Conservation (phyloP, 257 asterid species). For the Capsicum rhomboideum region DNA sequence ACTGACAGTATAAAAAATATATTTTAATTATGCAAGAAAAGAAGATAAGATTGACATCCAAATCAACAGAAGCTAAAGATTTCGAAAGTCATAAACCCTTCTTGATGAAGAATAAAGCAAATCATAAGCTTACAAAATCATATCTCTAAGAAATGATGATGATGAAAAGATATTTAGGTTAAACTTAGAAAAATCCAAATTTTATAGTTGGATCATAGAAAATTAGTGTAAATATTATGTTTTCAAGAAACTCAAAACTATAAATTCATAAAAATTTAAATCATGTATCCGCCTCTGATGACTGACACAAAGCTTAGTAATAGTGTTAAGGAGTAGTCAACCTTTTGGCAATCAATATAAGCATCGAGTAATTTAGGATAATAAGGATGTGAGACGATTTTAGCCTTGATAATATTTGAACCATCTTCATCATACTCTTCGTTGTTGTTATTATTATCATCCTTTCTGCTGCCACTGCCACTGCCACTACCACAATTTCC, state of each 20-base stretch:
- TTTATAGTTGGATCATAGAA: background rate
- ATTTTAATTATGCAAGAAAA: background rate
- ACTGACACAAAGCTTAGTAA: background rate
- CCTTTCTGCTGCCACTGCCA: background rate
- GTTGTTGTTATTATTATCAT: background rate
- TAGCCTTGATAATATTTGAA: slow-evolving; percentile 29
- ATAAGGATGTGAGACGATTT: slow-evolving; percentile 39
- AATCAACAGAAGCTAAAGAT: background rate
- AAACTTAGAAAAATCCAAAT: background rate
- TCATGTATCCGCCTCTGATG: background rate
- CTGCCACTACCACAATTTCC: slow-evolving; percentile 1
- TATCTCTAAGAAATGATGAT: background rate
- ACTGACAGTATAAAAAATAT: background rate
- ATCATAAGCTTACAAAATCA: background rate
- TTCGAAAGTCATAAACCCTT: background rate
- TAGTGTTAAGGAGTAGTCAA: background rate
- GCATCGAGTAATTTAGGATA: slow-evolving; percentile 35
- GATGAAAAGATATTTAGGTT: background rate
- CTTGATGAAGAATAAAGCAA: background rate
- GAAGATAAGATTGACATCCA: background rate
- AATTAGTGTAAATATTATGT: background rate
- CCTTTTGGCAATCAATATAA: slow-evolving; percentile 48
- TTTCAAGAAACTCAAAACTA: background rate
- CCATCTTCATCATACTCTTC: slow-evolving; percentile 16
- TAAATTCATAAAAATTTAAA: background rate